These are phyloP conservation scores for Penicillium pancosmium DNA, from an alignment of 495 filamentous ascomycete genomes.

Conservation along the genomic window DNA sequence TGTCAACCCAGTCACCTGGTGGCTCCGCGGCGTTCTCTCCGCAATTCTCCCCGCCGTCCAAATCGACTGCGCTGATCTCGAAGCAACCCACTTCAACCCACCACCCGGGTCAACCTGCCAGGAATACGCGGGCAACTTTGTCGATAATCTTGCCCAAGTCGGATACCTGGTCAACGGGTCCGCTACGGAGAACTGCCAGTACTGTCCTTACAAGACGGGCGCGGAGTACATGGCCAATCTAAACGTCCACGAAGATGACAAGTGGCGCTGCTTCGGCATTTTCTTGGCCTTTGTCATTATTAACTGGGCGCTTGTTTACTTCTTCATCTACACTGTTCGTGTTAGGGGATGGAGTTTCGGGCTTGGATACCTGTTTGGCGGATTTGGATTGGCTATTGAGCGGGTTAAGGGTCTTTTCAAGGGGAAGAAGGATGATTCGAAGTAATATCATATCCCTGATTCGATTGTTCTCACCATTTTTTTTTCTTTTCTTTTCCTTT, in stretches of 20 bases:
- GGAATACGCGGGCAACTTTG: slow-evolving; percentile 60
- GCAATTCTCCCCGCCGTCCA: slow-evolving; percentile 56
- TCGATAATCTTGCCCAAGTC: slow-evolving; percentile 43
- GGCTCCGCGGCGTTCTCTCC: slow-evolving; percentile 73
- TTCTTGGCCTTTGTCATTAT: slow-evolving; percentile 75
- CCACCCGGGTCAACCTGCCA: slow-evolving; percentile 65
- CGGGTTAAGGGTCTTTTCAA: slow-evolving; percentile 45
- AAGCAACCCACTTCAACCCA: slow-evolving; percentile 67
- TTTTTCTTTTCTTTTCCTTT: background rate
- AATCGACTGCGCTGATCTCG: slow-evolving; percentile 59
- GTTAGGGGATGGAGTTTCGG: slow-evolving; percentile 77
- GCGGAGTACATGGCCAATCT: slow-evolving; percentile 68
- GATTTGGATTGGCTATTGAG: slow-evolving; percentile 48
- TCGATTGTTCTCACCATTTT: background rate
- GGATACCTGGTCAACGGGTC: slow-evolving; percentile 64
- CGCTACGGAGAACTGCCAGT: slow-evolving; percentile 64
- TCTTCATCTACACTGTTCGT: slow-evolving; percentile 80
- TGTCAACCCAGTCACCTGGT: slow-evolving; percentile 70
- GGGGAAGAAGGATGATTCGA: slow-evolving; percentile 25
- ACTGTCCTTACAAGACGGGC: slow-evolving; percentile 70
- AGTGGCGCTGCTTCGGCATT: slow-evolving; percentile 79
- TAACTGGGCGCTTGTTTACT: slow-evolving; percentile 81
- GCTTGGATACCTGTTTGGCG: slow-evolving; percentile 58
- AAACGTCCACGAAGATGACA: slow-evolving; percentile 64
- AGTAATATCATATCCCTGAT: background rate